phyloP scores from a whole-genome alignment of 495 filamentous ascomycete genomes.

The Delitschia confertaspora region DNA sequence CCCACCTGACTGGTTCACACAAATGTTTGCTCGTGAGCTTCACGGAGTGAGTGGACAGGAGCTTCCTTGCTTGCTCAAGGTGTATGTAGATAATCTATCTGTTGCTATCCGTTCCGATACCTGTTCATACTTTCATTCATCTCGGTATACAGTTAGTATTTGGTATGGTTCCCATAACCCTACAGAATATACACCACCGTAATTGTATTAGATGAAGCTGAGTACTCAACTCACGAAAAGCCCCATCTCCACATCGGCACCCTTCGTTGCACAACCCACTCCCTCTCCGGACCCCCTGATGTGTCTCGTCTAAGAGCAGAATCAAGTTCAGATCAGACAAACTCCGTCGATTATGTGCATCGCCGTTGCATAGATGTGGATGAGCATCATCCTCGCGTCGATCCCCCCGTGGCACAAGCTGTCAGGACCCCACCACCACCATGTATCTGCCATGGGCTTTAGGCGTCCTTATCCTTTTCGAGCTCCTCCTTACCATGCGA shows the following conservation, averaged over 20 bases:
- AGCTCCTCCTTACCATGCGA: conserved; percentile 1
- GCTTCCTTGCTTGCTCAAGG: conserved; percentile 4
- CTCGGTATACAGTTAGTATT: too few relatives aligned
- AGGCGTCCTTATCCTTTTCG: background rate
- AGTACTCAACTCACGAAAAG: too few relatives aligned
- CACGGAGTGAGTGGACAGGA: too few relatives aligned
- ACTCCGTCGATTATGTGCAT: conserved; percentile 9
- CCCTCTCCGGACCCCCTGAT: too few relatives aligned
- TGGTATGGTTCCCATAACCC: too few relatives aligned
- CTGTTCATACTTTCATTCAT: too few relatives aligned
- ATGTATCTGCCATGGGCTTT: background rate
- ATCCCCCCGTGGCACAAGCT: conserved; percentile 25
- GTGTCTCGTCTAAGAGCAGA: too few relatives aligned
- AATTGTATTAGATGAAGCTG: too few relatives aligned
- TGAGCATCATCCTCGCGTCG: conserved; percentile 8
- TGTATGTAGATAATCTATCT: conserved; percentile 6
- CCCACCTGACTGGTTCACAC: too few relatives aligned
- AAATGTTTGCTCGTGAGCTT: too few relatives aligned
- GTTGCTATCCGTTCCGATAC: conserved; percentile 17
- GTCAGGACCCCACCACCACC: conserved; percentile 21
- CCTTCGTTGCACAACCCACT: background rate
- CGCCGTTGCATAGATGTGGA: conserved; percentile 17
- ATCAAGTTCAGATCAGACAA: conserved; percentile 2
- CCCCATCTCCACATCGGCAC: background rate
- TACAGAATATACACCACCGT: too few relatives aligned